Evolutionary conservation across 169 alveolate species (phyloP).

Genomic region (Cytauxzoon felis): DNA sequence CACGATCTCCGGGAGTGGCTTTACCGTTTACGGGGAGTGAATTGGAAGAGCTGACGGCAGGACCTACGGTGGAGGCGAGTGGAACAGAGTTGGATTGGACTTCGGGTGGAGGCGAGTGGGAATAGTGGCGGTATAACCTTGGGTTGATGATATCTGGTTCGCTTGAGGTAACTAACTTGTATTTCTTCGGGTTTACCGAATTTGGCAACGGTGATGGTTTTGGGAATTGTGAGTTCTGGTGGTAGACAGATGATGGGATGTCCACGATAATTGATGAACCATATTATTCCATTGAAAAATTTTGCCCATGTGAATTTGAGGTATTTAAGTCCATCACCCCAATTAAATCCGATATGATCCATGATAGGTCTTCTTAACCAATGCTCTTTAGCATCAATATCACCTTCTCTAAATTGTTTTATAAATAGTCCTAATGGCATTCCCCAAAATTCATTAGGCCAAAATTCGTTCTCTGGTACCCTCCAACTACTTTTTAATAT

Average conservation of each 20-base stretch:
- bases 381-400: slow-evolving; percentile 68
- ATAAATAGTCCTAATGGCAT: slow-evolving; percentile 68
- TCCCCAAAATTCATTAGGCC: slow-evolving; percentile 66
- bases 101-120: too few relatives aligned
- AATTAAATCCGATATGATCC: slow-evolving; percentile 61
- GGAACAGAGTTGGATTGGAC: too few relatives aligned
- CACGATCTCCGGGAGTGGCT: too few relatives aligned
- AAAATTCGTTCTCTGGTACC: slow-evolving; percentile 46
- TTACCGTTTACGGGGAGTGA: too few relatives aligned
- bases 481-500: slow-evolving; percentile 19
- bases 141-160: neutral
- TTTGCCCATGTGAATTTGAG: slow-evolving; percentile 71
- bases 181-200: slow-evolving; percentile 70
- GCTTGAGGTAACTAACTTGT: slow-evolving; percentile 39
- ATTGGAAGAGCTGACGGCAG: too few relatives aligned
- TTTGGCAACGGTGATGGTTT: slow-evolving; percentile 46
- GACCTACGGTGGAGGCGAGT: too few relatives aligned
- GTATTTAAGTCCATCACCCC: slow-evolving; percentile 66
- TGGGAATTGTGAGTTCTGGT: slow-evolving; percentile 56
- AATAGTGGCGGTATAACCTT: too few relatives aligned
- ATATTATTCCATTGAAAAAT: slow-evolving; percentile 48
- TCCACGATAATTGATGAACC: slow-evolving; percentile 51
- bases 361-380: slow-evolving; percentile 65
- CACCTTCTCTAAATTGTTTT: slow-evolving; percentile 62
- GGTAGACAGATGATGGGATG: slow-evolving; percentile 16